A percentile compares a stretch with the other conserved stretches of the same genome.
Conservation (phyloP, 257 asterid genomes). For the Lithospermum erythrorhizon region DNA sequence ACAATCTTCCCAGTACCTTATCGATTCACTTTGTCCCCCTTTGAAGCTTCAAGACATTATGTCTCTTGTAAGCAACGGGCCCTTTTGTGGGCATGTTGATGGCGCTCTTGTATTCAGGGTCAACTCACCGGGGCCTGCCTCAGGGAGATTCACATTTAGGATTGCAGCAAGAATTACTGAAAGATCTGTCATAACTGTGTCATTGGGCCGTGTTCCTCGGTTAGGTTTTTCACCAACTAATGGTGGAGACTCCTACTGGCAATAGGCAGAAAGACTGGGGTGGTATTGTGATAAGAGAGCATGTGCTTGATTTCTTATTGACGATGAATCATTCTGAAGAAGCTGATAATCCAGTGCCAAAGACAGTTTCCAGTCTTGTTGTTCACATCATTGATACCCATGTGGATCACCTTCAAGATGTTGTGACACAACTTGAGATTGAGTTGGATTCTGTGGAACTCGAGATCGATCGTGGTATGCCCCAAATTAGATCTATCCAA, state of each 20-base stretch:
- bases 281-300: conserved; percentile 60
- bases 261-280: conserved; percentile 31
- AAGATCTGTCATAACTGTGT: conserved; percentile 64
- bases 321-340: conserved; percentile 82
- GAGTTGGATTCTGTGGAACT: conserved; percentile 64
- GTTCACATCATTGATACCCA: conserved; percentile 76
- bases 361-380: conserved; percentile 56
- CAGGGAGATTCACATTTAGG: conserved; percentile 54
- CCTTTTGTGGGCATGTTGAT: conserved; percentile 67
- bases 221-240: conserved; percentile 56
- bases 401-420: conserved; percentile 79
- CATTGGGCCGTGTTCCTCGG: conserved; percentile 72
- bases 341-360: conserved; percentile 88
- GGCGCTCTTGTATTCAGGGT: conserved; percentile 82
- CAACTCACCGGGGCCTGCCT: conserved; percentile 69
- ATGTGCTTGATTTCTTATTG: conserved; percentile 56
- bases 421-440: conserved; percentile 65
- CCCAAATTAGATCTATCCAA: background rate
- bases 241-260: conserved; percentile 35
- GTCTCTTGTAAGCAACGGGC: conserved; percentile 72
- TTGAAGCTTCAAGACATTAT: conserved; percentile 77
- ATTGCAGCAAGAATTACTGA: conserved; percentile 73
- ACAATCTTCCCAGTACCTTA: conserved; percentile 59
- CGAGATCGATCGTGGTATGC: conserved; percentile 66
- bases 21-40: conserved; percentile 67